Evolutionary conservation across 2,329 filamentous ascomycete species (phyloP).

Genomic region (Helotiales sp.): DNA sequence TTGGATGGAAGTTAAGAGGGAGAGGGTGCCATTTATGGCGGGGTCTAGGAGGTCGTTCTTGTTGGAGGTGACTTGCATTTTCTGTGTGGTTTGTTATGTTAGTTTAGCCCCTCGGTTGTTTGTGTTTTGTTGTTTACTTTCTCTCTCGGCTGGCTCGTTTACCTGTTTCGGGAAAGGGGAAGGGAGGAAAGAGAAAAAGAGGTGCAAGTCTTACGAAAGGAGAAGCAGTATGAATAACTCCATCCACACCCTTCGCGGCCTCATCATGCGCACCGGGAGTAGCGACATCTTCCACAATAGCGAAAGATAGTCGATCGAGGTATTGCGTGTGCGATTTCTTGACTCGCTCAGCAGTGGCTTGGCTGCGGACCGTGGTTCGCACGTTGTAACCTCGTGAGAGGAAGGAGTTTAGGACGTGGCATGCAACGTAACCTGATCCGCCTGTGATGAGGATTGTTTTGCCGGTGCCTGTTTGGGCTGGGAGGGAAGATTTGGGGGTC

Average conservation of each 20-base stretch:
- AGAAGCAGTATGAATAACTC: slow-evolving; percentile 47
- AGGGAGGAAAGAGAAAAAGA: neutral
- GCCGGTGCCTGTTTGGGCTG: neutral
- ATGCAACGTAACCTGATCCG: slow-evolving; percentile 57
- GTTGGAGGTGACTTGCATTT: slow-evolving; percentile 41
- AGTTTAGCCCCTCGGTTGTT: too few species aligned
- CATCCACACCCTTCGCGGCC: slow-evolving; percentile 64
- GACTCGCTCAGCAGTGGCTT: slow-evolving; percentile 51
- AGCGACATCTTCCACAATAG: slow-evolving; percentile 73
- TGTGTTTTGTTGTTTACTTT: too few species aligned
- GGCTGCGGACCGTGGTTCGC: slow-evolving; percentile 51
- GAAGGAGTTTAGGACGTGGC: slow-evolving; percentile 53
- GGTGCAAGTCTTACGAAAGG: neutral
- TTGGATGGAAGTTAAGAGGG: slow-evolving; percentile 53
- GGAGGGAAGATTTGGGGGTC: neutral
- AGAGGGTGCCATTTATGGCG: slow-evolving; percentile 57
- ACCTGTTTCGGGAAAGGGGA: too few species aligned
- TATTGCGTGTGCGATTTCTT: slow-evolving; percentile 47
- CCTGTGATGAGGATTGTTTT: slow-evolving; percentile 38
- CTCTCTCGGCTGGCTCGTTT: too few species aligned
- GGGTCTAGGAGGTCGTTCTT: slow-evolving; percentile 53
- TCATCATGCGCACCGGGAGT: slow-evolving; percentile 71
- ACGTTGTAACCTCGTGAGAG: slow-evolving; percentile 46
- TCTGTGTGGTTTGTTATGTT: neutral
- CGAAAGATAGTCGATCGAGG: slow-evolving; percentile 41